A percentile compares a stretch with the other conserved stretches of the same genome.
Conservation (phyloP, 257 asterid genomes). For the Thymus quinquecostatus region DNA sequence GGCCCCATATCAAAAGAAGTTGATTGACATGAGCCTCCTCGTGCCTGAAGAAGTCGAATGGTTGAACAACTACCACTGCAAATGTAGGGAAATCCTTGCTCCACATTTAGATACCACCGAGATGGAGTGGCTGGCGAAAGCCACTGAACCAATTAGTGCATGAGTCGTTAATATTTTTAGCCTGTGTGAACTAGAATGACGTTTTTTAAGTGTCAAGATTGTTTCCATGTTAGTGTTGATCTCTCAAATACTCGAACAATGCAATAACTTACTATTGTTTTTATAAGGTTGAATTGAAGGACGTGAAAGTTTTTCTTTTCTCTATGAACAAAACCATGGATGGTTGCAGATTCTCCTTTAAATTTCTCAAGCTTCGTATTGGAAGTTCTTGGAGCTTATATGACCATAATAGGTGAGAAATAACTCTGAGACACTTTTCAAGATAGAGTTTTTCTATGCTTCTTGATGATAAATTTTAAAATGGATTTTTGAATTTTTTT, state of each 20-base stretch:
- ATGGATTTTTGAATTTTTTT: no score
- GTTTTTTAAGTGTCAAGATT: not conserved
- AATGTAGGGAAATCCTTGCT: conserved; percentile 67
- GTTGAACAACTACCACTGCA: conserved; percentile 76
- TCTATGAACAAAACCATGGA: no score
- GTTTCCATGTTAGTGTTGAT: not conserved
- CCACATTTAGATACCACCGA: conserved; percentile 67
- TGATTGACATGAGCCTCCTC: conserved; percentile 70
- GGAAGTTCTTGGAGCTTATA: no score
- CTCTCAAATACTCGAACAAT: not conserved
- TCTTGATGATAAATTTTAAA: no score
- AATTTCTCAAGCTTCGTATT: no score
- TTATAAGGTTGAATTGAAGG: no score
- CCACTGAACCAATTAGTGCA: conserved; percentile 66
- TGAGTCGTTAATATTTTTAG: conserved; percentile 30
- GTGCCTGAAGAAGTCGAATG: conserved; percentile 82
- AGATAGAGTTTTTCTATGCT: no score
- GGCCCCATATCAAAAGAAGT: conserved; percentile 90
- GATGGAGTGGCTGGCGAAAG: conserved; percentile 80
- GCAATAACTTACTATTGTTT: no score
- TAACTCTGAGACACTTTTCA: no score
- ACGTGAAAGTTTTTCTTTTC: no score
- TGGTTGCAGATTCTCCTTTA: no score
- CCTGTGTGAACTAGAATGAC: not conserved
- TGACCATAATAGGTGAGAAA: no score